Percentiles rank a stretch among this genome's conserved stretches.
Conservation (phyloP, 2,329 filamentous ascomycete species). For the Aspergillus aculeatus region DNA sequence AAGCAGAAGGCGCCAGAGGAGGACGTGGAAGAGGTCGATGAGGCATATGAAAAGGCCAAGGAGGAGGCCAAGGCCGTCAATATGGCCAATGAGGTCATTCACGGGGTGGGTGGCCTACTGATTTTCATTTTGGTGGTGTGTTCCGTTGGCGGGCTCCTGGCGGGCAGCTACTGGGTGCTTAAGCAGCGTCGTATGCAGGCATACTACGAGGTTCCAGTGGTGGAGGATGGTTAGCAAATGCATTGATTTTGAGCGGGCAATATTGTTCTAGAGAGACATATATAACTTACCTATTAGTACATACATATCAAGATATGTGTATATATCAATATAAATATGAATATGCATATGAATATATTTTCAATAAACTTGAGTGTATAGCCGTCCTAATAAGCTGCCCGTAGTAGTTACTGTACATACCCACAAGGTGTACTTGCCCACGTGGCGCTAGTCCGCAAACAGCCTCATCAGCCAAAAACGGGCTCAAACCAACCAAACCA, state of each 20-base stretch:
- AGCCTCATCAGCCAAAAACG: background rate
- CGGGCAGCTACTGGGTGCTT: conserved; percentile 22
- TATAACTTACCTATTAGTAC: too few relatives aligned
- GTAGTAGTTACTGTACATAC: conserved; percentile 2
- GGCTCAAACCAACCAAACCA: too few relatives aligned
- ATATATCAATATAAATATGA: too few relatives aligned
- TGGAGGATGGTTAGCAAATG: conserved; percentile 28
- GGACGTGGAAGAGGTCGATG: conserved; percentile 8
- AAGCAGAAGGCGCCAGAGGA: conserved; percentile 18
- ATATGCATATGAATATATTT: too few relatives aligned
- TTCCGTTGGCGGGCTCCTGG: conserved; percentile 24
- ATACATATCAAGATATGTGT: too few relatives aligned
- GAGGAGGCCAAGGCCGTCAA: conserved; percentile 29
- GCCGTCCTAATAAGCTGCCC: too few relatives aligned
- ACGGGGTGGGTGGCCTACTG: conserved; percentile 29
- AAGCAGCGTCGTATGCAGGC: conserved; percentile 24
- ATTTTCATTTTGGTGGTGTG: conserved; percentile 29
- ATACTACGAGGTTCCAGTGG: conserved; percentile 31
- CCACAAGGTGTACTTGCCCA: background rate
- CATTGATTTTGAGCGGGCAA: background rate
- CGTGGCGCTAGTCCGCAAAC: background rate
- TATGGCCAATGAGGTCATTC: conserved; percentile 33
- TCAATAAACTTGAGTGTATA: too few relatives aligned
- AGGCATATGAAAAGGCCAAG: conserved; percentile 14
- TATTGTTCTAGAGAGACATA: too few relatives aligned